These are phyloP conservation scores for Hericium alpestre DNA, from an alignment of 768 basidiomycete genomes.

Conservation along the genomic window DNA sequence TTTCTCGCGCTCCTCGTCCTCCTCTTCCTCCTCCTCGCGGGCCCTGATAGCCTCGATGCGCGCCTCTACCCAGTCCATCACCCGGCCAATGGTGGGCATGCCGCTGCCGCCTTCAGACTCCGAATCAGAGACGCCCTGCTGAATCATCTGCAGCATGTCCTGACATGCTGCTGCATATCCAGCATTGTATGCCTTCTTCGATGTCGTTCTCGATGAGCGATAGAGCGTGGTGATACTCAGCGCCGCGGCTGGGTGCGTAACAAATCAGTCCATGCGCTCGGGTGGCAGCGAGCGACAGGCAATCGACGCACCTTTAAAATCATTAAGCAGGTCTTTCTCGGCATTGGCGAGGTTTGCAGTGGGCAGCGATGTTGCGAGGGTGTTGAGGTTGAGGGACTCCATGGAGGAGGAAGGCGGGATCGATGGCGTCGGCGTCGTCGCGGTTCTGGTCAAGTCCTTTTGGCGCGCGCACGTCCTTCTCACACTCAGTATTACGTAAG, in stretches of 20 bases:
- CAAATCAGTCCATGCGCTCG: slow-evolving; percentile 14
- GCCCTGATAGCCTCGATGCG: slow-evolving; percentile 65
- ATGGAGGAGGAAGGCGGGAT: slow-evolving; percentile 22
- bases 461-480: not conserved
- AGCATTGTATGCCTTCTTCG: slow-evolving; percentile 71
- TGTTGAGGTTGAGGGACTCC: slow-evolving; percentile 74
- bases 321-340: slow-evolving; percentile 71
- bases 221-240: slow-evolving; percentile 79
- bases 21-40: slow-evolving; percentile 73
- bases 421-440: not conserved
- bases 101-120: slow-evolving; percentile 26
- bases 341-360: slow-evolving; percentile 60
- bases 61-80: slow-evolving; percentile 82
- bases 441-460: not conserved
- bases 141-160: slow-evolving; percentile 72
- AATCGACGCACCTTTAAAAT: slow-evolving; percentile 56
- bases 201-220: slow-evolving; percentile 64
- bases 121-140: slow-evolving; percentile 65
- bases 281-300: not conserved
- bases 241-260: slow-evolving; percentile 50
- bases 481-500: not conserved
- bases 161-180: slow-evolving; percentile 75
- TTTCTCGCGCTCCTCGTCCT: slow-evolving; percentile 63
- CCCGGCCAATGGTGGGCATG: slow-evolving; percentile 55
- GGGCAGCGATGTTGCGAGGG: slow-evolving; percentile 67